These are phyloP conservation scores for Solanum hybrid DNA, from an alignment of 305 asterid species.

Conservation along the genomic window DNA sequence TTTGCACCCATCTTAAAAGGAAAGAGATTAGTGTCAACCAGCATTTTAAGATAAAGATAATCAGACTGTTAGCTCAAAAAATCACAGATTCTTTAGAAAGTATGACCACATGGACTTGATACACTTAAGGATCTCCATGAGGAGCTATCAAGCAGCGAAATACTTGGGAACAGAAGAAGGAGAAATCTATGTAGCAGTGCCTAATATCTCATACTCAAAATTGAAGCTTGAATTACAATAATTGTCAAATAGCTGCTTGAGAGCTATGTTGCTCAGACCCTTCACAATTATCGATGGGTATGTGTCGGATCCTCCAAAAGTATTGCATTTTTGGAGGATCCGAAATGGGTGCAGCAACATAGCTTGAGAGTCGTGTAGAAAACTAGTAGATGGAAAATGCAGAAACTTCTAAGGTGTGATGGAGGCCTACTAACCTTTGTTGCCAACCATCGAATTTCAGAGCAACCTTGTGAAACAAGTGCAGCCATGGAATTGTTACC, in stretches of 20 bases:
- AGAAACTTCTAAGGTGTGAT: not conserved
- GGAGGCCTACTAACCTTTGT: constrained; percentile 50
- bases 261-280: not conserved
- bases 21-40: constrained; percentile 11
- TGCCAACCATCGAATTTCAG: constrained; percentile 93
- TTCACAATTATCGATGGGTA: not conserved
- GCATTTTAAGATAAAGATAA: not conserved
- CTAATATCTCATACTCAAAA: not conserved
- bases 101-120: not conserved
- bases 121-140: not conserved
- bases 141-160: not conserved
- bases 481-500: constrained; percentile 97
- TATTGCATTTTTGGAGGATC: not conserved
- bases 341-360: not conserved
- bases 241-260: not conserved
- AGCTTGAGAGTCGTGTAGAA: not conserved
- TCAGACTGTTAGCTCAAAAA: not conserved
- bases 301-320: not conserved
- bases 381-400: not conserved
- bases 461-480: constrained; percentile 90
- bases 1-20: constrained; percentile 82
- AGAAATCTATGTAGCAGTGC: not conserved
- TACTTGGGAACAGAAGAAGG: not conserved
- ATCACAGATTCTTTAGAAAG: not conserved
- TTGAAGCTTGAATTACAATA: not conserved